Evolutionary conservation across 768 basidiomycete species (phyloP).

Genomic region (Rhizopogon rudus): DNA sequence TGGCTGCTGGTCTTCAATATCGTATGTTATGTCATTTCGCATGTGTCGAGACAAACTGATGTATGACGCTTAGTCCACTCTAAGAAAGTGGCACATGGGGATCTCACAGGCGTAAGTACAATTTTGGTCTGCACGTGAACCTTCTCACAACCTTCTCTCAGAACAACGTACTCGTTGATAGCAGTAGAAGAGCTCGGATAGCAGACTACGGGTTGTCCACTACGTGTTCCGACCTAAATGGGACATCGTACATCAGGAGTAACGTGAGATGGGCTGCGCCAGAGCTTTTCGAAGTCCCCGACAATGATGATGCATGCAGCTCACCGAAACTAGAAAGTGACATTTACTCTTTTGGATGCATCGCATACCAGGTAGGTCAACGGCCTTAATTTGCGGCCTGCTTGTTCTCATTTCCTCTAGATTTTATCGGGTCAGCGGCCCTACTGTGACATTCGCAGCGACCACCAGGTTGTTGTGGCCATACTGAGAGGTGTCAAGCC

Average conservation of each 20-base stretch:
- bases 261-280: slow-evolving; percentile 28
- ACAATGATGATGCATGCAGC: not conserved
- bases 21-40: not conserved
- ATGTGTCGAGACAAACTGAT: not conserved
- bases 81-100: too few relatives aligned
- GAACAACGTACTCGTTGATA: not conserved
- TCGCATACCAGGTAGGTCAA: not conserved
- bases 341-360: slow-evolving; percentile 6
- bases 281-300: slow-evolving; percentile 26
- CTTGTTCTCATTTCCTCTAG: not conserved
- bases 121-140: not conserved
- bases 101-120: not conserved
- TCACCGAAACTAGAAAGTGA: not conserved
- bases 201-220: slow-evolving; percentile 39
- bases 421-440: not conserved
- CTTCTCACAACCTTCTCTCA: not conserved
- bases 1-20: not conserved
- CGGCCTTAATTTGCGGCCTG: not conserved
- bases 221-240: not conserved
- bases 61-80: not conserved
- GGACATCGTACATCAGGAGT: slow-evolving; percentile 32
- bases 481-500: not conserved
- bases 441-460: not conserved
- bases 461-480: slow-evolving; percentile 6
- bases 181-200: slow-evolving; percentile 23